Evolutionary conservation across 495 filamentous ascomycete species (phyloP).

Genomic region (Sabuloglossum arenarium): DNA sequence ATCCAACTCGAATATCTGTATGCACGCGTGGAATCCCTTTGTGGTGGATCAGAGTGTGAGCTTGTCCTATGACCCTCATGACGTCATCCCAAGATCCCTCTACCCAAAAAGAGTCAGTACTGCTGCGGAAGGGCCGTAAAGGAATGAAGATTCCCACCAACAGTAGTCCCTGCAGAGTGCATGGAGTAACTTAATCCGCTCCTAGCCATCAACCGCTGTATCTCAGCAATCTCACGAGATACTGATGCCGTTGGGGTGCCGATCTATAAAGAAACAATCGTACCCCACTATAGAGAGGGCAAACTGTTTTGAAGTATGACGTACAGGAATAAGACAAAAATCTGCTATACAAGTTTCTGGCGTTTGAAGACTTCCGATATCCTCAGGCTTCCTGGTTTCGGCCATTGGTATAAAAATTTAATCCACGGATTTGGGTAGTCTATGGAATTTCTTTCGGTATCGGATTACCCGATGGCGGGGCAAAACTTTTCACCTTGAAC

Average conservation of each 20-base stretch:
- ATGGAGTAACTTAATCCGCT: slow-evolving; percentile 66
- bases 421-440: not conserved
- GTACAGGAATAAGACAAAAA: slow-evolving; percentile 65
- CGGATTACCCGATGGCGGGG: no score
- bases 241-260: slow-evolving; percentile 70
- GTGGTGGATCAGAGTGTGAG: slow-evolving; percentile 64
- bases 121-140: not conserved
- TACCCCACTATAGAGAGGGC: not conserved
- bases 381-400: no score
- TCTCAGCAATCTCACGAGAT: slow-evolving; percentile 66
- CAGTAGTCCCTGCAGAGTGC: slow-evolving; percentile 82
- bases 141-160: slow-evolving; percentile 32
- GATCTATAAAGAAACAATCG: no score
- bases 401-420: not conserved
- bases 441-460: no score
- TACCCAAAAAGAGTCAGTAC: slow-evolving; percentile 14
- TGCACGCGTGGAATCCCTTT: slow-evolving; percentile 69
- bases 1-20: slow-evolving; percentile 71
- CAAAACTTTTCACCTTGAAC: no score
- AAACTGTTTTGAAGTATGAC: slow-evolving; percentile 9
- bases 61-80: slow-evolving; percentile 74
- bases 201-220: slow-evolving; percentile 65
- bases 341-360: slow-evolving; percentile 51
- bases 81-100: slow-evolving; percentile 87
- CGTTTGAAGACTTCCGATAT: slow-evolving; percentile 39